Evolutionary conservation across 2,329 filamentous ascomycete species (phyloP), one percentile per base, ranked within the genome.

Genomic region (Biscogniauxia sp.): DNA sequence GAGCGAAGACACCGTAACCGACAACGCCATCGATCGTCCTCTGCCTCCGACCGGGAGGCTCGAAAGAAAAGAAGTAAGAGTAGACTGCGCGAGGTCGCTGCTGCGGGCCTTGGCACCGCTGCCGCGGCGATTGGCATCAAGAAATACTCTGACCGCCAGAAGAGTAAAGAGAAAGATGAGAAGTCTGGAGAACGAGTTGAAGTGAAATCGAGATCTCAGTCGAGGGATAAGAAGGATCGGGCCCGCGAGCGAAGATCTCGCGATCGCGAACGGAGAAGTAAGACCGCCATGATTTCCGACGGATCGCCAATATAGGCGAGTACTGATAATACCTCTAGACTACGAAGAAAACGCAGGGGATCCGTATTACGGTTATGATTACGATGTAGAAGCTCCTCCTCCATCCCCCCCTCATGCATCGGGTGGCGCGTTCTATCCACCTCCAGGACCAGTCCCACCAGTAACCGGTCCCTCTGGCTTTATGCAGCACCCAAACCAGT

Each of bases 121-220:
- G 86, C 86, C 5, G 84, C 86, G 0, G 86, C 85, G 5, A 81
- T 88, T 60, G 85, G 86, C 0, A 79, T 88, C 59, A 88, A 87
- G 70, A 84, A 86, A 68, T 85, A 82, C 62, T 79, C 81, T 61
- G 81, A 85, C 68, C 75, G 72, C 57, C 74, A 78, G 71, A 78
- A 82, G 58, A 75, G 73, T 23, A 67, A 79, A 76, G 63, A 81
- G 64, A 55, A 71, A 70, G 61, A 70, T 71, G 68, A 68, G 41
- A 70, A 72, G 54, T 74, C 76, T 15, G 72, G 72, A 60, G 76
- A 77, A 5, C 69, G 72, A 63, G 72, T 64, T 57, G 53, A 32
- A 37, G 56, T 56, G 13, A 50, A 53, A 37, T 61, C 63, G 32
- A 63, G 63, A 58, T 65, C 69, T 53, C 63, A 70, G 68, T 57